Base-by-base conservation (phyloP, 1,284 basidiomycete species). In the Fomitiporia mediterranea region DNA sequence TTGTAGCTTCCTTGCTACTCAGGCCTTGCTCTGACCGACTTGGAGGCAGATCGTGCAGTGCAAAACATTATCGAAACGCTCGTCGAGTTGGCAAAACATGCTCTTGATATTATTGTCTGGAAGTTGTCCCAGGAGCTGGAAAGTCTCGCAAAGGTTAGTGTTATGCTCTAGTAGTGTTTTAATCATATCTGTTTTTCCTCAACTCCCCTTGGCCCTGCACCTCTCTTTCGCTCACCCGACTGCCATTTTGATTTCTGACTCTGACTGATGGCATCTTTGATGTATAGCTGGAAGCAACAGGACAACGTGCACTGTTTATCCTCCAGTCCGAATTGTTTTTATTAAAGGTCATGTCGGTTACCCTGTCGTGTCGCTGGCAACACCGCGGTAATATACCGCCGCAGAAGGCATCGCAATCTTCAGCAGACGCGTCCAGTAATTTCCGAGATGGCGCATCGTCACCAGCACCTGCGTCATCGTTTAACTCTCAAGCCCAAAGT, bases 291-390 rank as follows among this genome's bases (percentile, higher is more conserved):
- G 60, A 82, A 77, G 78, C 81, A 73, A 73, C 76, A 55, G 80
- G 84, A 63, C 60, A 79, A 57, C 74, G 80, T 57, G 77, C 83
- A 0, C 75, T 89, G 23, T 86, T 91, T 60, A 80, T 88, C 51
- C 79, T 96, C 6, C 92, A 96, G 66, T 96, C 94, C 0, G 91
- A 96, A 68, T 77, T 97, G 1, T 93, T 93, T 65, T 72, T 97
- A 28, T 78, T 97, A 62, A 93, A 96, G 70, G 83, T 96, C 39
- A 73, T 98, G 17, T 81, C 87, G 34, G 79, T 80, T 66, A 83
- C 81, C 60, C 81, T 97, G 76, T 83, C 89, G 9, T 84, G 89
- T 21, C 86, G 90, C 46, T 94, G 89, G 89, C 63, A 75, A 70
- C 53, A 64, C 66, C 9, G 74, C 74, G 13, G 67, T 68, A n/a